Evolutionary conservation across 345 rosid genomes (phyloP).

Genomic region (Salix exigua): DNA sequence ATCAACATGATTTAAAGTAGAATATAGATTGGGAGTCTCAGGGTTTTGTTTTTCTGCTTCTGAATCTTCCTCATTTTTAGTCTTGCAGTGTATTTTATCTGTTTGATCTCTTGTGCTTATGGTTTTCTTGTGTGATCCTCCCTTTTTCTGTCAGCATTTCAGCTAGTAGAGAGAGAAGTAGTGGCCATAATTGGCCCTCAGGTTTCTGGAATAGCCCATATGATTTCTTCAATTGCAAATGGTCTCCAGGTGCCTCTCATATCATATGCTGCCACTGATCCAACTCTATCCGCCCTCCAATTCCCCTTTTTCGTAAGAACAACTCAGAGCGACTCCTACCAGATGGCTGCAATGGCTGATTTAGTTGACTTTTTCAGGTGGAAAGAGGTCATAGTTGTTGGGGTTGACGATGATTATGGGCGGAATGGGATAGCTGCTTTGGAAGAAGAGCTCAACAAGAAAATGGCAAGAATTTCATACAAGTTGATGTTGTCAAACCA

Average conservation of each 20-base stretch:
- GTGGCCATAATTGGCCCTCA: constrained; percentile 78
- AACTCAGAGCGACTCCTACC: constrained; percentile 63
- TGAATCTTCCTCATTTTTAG: neutral
- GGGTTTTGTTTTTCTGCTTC: neutral
- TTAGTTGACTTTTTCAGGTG: constrained; percentile 58
- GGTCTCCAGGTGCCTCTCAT: constrained; percentile 70
- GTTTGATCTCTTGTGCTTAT: neutral
- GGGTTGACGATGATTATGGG: constrained; percentile 73
- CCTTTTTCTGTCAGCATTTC: constrained; percentile 50
- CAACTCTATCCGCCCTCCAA: constrained; percentile 77
- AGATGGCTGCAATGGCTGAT: constrained; percentile 77
- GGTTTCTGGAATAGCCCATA: constrained; percentile 76
- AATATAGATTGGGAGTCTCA: too few relatives aligned
- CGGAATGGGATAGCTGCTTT: constrained; percentile 69
- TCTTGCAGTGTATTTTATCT: neutral
- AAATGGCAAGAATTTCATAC: constrained; percentile 41
- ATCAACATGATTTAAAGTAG: neutral
- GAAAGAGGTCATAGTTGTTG: constrained; percentile 70
- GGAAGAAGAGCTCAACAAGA: constrained; percentile 48
- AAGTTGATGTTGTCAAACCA: constrained; percentile 51
- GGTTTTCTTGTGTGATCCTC: neutral
- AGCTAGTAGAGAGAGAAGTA: constrained; percentile 53
- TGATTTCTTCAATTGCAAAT: constrained; percentile 51
- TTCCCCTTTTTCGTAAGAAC: constrained; percentile 74
- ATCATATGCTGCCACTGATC: constrained; percentile 89